Evolutionary conservation across 2,329 filamentous ascomycete species (phyloP).

Genomic region (Pseudocercospora fuligena): DNA sequence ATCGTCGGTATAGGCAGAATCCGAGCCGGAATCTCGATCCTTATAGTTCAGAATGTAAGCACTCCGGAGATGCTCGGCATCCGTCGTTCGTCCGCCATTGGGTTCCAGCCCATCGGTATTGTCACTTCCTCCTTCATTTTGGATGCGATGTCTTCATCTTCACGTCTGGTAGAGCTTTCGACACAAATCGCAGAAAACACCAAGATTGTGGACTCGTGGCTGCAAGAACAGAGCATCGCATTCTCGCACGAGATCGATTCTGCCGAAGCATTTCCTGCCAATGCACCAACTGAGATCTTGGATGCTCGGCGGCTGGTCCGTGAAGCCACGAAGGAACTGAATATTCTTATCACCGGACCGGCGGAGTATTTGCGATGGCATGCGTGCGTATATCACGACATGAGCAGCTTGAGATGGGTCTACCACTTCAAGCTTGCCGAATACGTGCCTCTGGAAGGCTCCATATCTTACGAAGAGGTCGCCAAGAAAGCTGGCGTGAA

Average conservation of each 20-base stretch:
- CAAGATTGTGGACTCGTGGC: conserved; percentile 1
- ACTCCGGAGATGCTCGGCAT: neutral
- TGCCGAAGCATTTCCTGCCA: conserved; percentile 10
- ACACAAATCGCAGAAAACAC: conserved; percentile 2
- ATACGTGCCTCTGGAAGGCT: conserved; percentile 14
- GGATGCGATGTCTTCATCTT: neutral
- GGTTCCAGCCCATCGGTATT: neutral
- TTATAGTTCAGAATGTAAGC: neutral
- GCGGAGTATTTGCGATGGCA: conserved; percentile 19
- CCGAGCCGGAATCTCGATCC: conserved; percentile 1
- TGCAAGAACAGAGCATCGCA: neutral
- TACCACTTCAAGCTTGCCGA: conserved; percentile 17
- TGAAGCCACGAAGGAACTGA: conserved; percentile 17
- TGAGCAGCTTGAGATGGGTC: conserved; percentile 18
- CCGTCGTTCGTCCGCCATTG: conserved; percentile 3
- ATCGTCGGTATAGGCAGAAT: conserved; percentile 8
- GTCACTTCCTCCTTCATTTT: neutral
- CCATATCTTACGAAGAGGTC: conserved; percentile 15
- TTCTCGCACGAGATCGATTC: conserved; percentile 6
- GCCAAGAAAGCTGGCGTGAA: conserved; percentile 14
- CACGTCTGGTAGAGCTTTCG: neutral
- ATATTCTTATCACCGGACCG: conserved; percentile 17
- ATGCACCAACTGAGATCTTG: conserved; percentile 13
- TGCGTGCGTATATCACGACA: conserved; percentile 16
- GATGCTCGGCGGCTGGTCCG: conserved; percentile 17